Conservation (phyloP, 192 early-diverging fungal species). For the Coemansia sp. region DNA sequence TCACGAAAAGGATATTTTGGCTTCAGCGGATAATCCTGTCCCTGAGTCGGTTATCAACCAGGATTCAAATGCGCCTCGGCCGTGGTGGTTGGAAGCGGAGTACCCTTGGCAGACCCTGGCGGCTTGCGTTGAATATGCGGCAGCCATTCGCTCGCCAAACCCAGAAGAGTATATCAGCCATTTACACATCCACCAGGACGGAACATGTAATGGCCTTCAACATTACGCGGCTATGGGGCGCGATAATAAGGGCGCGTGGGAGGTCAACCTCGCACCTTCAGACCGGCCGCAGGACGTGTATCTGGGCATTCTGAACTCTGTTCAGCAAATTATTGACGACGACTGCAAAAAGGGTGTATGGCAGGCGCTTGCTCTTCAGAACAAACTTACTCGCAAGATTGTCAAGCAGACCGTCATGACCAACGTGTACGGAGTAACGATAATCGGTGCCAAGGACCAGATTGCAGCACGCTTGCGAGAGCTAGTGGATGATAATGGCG, state of each 20-base stretch:
- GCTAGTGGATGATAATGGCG: slow-evolving; percentile 65
- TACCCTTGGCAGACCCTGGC: slow-evolving; percentile 94
- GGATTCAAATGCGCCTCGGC: slow-evolving; percentile 55
- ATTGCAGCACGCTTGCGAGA: slow-evolving; percentile 85
- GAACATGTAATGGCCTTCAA: slow-evolving; percentile 97
- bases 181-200: slow-evolving; percentile 94
- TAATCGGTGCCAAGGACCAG: slow-evolving; percentile 88
- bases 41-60: slow-evolving; percentile 33
- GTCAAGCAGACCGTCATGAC: slow-evolving; percentile 99
- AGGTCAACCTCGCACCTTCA: slow-evolving; percentile 85
- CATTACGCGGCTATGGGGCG: slow-evolving; percentile 98
- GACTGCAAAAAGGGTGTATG: slow-evolving; percentile 64
- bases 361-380: slow-evolving; percentile 65
- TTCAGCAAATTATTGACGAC: slow-evolving; percentile 67
- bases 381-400: slow-evolving; percentile 84
- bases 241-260: slow-evolving; percentile 80
- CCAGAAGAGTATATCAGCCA: slow-evolving; percentile 71
- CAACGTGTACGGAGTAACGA: slow-evolving; percentile 97
- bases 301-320: slow-evolving; percentile 79
- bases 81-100: slow-evolving; percentile 90
- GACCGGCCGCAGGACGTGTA: slow-evolving; percentile 93
- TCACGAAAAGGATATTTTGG: slow-evolving; percentile 76
- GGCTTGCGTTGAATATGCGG: slow-evolving; percentile 81
- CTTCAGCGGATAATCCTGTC: slow-evolving; percentile 82
- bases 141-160: slow-evolving; percentile 70